Base-by-base conservation (phyloP, 306 rosid species). In the Glycyrrhiza uralensis region DNA sequence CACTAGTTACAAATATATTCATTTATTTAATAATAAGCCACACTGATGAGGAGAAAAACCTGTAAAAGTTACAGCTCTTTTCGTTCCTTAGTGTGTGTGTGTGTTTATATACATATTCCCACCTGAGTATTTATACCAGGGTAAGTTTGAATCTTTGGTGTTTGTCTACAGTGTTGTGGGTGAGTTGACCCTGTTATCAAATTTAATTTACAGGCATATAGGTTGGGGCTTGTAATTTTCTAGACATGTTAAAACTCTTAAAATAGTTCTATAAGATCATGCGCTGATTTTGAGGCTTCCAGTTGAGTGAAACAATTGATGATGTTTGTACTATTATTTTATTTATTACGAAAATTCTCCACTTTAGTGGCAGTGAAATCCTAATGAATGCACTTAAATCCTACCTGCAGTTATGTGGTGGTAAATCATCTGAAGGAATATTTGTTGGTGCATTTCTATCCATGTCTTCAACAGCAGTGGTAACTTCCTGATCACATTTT, bases 381-480 rank as follows among this genome's bases (percentile, higher is more conserved):
- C 77, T 85, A 59, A 90, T 66, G 14, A 38, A 61, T 69, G 60
- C 65, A 30, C 47, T 71, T 81, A 68, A 78, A 76, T 76, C 72
- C 66, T 78, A 72, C 82, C 79, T 91, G 85, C 90, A 94, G 99
- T 70, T 94, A 80, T 94, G 97, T 60, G 97, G 99, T 51, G 99
- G 99, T 56, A 91, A 86, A 78, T 70, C 99, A 77, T 91, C 96
- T 41, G 99, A 94, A 81, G 99, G 96, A 80, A 82, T 94, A 28
- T 94, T 88, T 58, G 86, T 89, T 76, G 99, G 99, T 64, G 86
- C 89, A 77, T 85, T 91, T 65, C 84, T 88, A 42, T 94, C 99
- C 65, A 88, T 94, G 99, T 94, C 99, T 75, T 94, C 96, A 7
- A 94, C 97, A 45, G 97, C 99, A 41, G 97, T 91, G 99, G 97